Conservation (phyloP, 176 grass and related monocot species). For the Rhynchospora tenuis region DNA sequence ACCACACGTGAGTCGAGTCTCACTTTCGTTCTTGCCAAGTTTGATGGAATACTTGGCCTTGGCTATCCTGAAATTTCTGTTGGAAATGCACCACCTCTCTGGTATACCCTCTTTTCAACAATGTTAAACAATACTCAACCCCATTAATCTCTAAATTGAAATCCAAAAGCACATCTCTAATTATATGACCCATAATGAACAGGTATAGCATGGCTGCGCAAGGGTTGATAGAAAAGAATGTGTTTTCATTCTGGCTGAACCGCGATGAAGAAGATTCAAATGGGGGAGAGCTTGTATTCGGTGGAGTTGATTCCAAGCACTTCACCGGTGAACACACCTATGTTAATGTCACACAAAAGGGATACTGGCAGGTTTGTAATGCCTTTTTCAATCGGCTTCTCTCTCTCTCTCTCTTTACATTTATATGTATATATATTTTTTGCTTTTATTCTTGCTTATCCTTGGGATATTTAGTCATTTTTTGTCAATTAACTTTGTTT, state of each 20-base stretch:
- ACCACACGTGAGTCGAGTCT: constrained; percentile 57
- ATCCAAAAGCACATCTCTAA: neutral
- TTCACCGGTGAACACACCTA: constrained; percentile 71
- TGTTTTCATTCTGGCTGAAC: constrained; percentile 97
- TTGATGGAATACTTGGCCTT: constrained; percentile 97
- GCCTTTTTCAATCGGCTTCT: neutral
- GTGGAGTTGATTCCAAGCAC: constrained; percentile 69
- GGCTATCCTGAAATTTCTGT: constrained; percentile 91
- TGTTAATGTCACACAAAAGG: constrained; percentile 72
- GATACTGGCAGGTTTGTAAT: constrained; percentile 69
- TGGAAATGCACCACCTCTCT: constrained; percentile 55
- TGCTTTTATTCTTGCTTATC: neutral
- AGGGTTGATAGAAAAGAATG: constrained; percentile 47
- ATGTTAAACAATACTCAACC: neutral
- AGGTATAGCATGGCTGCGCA: constrained; percentile 82
- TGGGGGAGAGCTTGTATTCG: constrained; percentile 82
- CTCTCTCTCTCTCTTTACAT: neutral
- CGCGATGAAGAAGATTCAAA: constrained; percentile 39
- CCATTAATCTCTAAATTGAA: constrained; percentile 4
- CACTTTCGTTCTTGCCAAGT: constrained; percentile 64
- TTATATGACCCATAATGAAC: constrained; percentile 1
- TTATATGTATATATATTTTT: too few relatives aligned
- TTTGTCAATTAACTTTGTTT: neutral
- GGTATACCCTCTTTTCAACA: constrained; percentile 30
- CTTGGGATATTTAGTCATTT: neutral